phyloP scores from a whole-genome alignment of 2,329 filamentous ascomycete genomes.

The Claviceps sorghi region DNA sequence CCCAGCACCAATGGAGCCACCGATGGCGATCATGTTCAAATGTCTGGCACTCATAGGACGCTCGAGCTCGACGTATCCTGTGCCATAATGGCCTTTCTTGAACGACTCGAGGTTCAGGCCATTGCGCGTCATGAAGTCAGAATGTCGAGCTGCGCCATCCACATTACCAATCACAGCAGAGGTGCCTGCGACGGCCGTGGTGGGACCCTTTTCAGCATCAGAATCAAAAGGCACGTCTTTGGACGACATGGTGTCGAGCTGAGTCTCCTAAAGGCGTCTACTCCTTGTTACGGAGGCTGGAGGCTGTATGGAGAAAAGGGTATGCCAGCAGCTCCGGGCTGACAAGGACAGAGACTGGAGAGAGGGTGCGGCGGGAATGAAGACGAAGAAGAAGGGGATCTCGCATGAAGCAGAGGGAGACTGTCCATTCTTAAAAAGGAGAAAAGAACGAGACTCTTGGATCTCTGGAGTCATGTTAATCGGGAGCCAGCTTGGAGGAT shows the following conservation, averaged over 20 bases:
- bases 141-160: conserved; percentile 11
- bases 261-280: background rate
- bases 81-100: conserved; percentile 21
- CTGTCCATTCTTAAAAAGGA: background rate
- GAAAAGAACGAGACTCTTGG: background rate
- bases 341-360: background rate
- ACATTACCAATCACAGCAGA: conserved; percentile 7
- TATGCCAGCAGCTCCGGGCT: background rate
- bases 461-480: conserved; percentile 6
- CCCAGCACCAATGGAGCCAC: conserved; percentile 46
- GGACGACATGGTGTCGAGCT: conserved; percentile 8
- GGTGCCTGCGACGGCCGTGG: conserved; percentile 7
- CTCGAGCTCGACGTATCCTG: conserved; percentile 22
- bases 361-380: background rate
- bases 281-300: background rate
- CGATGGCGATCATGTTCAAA: conserved; percentile 47
- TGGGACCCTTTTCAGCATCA: conserved; percentile 10
- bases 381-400: too few relatives aligned
- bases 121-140: conserved; percentile 22
- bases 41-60: conserved; percentile 37
- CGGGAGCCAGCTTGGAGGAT: conserved; percentile 1
- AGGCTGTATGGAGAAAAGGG: background rate
- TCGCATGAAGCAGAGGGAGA: background rate
- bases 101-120: conserved; percentile 25
- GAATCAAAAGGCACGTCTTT: conserved; percentile 8